Base-by-base conservation (phyloP, 768 basidiomycete genomes). In the Fibroporia radiculosa region DNA sequence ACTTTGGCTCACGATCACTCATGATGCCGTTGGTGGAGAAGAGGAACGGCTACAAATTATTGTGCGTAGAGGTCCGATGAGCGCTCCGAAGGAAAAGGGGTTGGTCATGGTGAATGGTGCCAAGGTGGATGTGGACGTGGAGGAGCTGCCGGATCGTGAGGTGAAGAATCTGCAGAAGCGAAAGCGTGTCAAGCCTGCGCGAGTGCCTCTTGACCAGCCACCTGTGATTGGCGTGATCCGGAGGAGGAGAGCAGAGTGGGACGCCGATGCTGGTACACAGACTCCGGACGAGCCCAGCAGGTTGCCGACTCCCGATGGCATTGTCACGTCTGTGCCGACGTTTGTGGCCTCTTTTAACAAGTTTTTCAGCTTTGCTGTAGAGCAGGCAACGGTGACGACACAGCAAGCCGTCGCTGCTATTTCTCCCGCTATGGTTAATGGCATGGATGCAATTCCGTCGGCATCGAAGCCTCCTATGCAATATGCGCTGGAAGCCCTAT, bases 171-270 rank as follows among this genome's bases (percentile, higher is more conserved):
- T 96, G 33, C 71, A 77, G 57, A 87, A 83, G 63, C 78, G 80
- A 69, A 97, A 93, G 64, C 78, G 95, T 7, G 71, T 91, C 39
- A 90, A 90, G 62, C 89, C 91, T 3, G 67, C 70, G 3, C 78
- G 95, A 26, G 82, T 93, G 41, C 93, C 96, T 3, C 73, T 99
- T 16, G 96, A 99, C 62, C 93, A 93, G 53, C 93, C 93, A 0
- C 89, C 83, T 3, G 88, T 92, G 2, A 66, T 87, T 43, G 71
- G 81, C 24, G 79, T 74, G 34, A 80, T 88, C 45, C 73, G 84
- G 32, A 71, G 76, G 53, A 73, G 84, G 32, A 75, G 72, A 42
- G 82, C 77, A 18, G 87, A 90, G 49, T 86, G 84, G 84, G 78
- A 75, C 51, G 75, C 71, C 1, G 78, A 78, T 44, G 60, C 63